These are phyloP conservation scores for Pythium insidiosum DNA, from an alignment of 352 stramenopile species.

Conservation along the genomic window DNA sequence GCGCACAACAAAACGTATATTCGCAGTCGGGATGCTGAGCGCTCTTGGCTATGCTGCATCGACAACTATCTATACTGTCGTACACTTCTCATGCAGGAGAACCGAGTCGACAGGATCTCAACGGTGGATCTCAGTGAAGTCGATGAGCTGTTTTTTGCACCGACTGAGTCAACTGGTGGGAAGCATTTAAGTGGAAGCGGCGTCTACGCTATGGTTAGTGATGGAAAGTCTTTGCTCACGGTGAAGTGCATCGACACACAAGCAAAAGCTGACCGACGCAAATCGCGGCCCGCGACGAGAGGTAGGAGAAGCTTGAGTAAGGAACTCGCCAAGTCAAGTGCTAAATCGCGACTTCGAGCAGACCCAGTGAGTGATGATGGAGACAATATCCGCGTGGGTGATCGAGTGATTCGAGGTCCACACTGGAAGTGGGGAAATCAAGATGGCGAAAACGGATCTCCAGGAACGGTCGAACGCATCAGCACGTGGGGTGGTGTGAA, in stretches of 20 bases:
- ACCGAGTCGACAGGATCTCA: conserved; percentile 53
- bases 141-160: conserved; percentile 51
- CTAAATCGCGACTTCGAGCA: no score
- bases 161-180: conserved; percentile 20
- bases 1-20: conserved; percentile 48
- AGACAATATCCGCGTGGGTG: conserved; percentile 36
- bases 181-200: conserved; percentile 40
- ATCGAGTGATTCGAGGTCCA: conserved; percentile 61
- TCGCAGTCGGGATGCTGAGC: conserved; percentile 48
- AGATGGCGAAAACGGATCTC: conserved; percentile 50
- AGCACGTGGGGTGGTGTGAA: conserved; percentile 72
- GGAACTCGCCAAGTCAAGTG: no score
- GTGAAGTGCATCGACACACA: conserved; percentile 62
- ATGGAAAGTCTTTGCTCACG: conserved; percentile 49
- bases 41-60: conserved; percentile 76
- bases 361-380: no score
- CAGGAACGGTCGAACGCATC: conserved; percentile 69
- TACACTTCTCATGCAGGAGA: conserved; percentile 60
- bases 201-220: conserved; percentile 67
- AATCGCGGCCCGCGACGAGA: no score
- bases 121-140: conserved; percentile 28
- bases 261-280: conserved; percentile 15
- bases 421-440: conserved; percentile 82
- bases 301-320: no score
- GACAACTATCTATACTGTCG: conserved; percentile 54